Evolutionary conservation across 805 yeast genomes (phyloP), one percentile per base, ranked within the genome.

Genomic region (Pichia nanzhaoensis): DNA sequence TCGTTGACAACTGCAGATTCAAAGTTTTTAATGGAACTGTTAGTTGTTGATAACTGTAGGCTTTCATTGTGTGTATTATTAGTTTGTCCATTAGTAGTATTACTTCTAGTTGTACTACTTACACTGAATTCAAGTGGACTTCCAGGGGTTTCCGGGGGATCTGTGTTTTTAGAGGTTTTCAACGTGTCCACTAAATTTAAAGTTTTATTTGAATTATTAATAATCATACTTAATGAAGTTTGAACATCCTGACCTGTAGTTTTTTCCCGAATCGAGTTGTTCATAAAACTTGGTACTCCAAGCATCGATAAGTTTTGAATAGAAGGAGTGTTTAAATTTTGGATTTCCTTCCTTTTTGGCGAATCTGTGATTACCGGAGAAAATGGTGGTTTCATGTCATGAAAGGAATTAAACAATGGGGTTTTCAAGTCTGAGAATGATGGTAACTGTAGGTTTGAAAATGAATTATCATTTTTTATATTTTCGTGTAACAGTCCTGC

Each of bases 1-100:
- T 67, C 71, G 50, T 70, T 69, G 13, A 70, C 71, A 42, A 68
- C 51, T 17, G 50, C 41, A 2, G 68, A 64, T 45, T 60, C 59
- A 50, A 63, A 64, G 19, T 57, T 55, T 37, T 50, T 55, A 18
- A 44, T 44, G 13, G 55, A 51, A 20, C 51, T 41, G 18, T 48
- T 45, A 2, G 52, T 44, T 4, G 60, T 53, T 13, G 50, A 14
- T 5, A 52, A 20, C 16, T 42, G 41, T 12, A 42, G 37, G 13
- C 34, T 17, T n/a, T 14, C 28, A 19, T 34, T 21, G 14, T 31
- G 34, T 20, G 30, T 18, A 18, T 24, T 5, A 19, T 5, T 30
- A 27, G 21, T 39, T 39, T 31, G 24, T 20, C n/a, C 24, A 10
- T 33, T n/a, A 12, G 41, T 37, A 5, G 44, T 38, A 34, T 42